These are phyloP conservation scores for Cyberlindnera mrakii DNA, from an alignment of 805 yeast species.

Conservation along the genomic window DNA sequence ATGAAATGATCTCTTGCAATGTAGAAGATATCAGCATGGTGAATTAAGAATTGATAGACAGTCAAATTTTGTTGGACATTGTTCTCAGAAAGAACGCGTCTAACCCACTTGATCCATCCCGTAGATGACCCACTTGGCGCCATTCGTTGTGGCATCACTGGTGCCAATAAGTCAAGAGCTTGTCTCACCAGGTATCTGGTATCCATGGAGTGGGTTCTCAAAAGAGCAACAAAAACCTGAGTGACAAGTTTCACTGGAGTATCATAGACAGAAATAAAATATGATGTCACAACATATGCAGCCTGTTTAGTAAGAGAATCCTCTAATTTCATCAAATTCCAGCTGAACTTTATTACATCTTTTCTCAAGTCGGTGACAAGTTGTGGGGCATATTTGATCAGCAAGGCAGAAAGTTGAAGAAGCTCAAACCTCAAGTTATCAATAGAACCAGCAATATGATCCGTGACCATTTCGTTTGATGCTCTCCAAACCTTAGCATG, in stretches of 20 bases:
- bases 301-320: constrained; percentile 87
- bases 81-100: constrained; percentile 86
- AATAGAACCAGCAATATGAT: constrained; percentile 56
- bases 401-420: constrained; percentile 71
- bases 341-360: constrained; percentile 86
- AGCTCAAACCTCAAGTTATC: constrained; percentile 75
- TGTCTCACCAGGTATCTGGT: constrained; percentile 78
- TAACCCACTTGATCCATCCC: constrained; percentile 91
- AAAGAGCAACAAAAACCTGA: constrained; percentile 84
- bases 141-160: constrained; percentile 70
- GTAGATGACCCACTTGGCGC: constrained; percentile 40
- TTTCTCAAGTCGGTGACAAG: constrained; percentile 58
- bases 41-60: constrained; percentile 83
- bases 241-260: constrained; percentile 85
- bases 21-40: constrained; percentile 78
- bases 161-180: constrained; percentile 83
- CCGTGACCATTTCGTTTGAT: constrained; percentile 43
- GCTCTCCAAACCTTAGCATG: constrained; percentile 71
- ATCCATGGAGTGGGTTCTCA: constrained; percentile 81
- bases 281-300: constrained; percentile 83
- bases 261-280: constrained; percentile 81
- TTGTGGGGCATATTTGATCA: constrained; percentile 63
- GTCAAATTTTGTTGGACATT: constrained; percentile 81
- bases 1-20: constrained; percentile 85
- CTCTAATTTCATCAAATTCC: constrained; percentile 88